A percentile compares a stretch with the other conserved stretches of the same genome.
Evolutionary conservation across 331 rosid species (phyloP).

Genomic region (Telfairia occidentalis): DNA sequence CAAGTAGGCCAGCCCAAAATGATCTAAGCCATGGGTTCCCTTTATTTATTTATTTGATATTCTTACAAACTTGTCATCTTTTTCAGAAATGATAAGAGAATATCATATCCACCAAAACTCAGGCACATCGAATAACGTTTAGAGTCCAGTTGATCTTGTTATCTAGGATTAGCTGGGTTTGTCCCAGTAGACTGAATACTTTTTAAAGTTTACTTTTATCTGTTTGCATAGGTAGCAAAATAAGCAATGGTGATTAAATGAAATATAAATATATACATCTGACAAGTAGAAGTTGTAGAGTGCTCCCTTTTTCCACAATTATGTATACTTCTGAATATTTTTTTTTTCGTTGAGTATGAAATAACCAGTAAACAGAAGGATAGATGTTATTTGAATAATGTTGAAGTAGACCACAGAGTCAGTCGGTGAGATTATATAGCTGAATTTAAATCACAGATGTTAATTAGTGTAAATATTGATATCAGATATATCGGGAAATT

Average conservation of each 20-base stretch:
- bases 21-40: background rate
- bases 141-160: background rate
- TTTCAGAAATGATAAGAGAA: background rate
- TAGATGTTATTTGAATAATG: background rate
- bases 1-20: background rate
- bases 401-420: background rate
- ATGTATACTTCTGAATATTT: background rate
- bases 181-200: background rate
- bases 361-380: background rate
- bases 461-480: slow-evolving; percentile 21
- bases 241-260: background rate
- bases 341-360: background rate
- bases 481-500: slow-evolving; percentile 70
- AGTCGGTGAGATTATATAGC: background rate
- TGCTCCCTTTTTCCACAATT: background rate
- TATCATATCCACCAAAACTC: background rate
- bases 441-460: background rate
- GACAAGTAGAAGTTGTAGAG: background rate
- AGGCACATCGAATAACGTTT: background rate
- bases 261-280: background rate
- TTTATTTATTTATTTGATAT: background rate
- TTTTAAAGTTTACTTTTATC: background rate
- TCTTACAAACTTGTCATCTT: background rate
- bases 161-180: background rate
- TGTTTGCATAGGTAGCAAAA: background rate